Percentiles rank a stretch among this genome's conserved stretches.
phyloP scores from a whole-genome alignment of 176 grass and related monocot genomes.

The Oryza glumipatula region DNA sequence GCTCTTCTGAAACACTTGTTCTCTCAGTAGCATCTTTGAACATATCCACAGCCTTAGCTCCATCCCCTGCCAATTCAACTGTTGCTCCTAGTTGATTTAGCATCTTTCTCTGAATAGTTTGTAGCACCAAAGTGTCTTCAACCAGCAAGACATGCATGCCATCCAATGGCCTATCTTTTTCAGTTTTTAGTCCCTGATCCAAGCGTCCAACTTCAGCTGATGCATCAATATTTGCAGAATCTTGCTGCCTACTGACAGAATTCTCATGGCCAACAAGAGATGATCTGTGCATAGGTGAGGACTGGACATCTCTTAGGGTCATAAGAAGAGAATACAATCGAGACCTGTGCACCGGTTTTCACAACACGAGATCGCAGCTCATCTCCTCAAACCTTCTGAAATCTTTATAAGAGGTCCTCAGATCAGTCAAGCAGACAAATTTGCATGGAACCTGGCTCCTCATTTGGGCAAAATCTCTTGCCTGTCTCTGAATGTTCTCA shows the following conservation, averaged over 20 bases:
- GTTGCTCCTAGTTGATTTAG: constrained; percentile 62
- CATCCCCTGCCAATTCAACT: constrained; percentile 54
- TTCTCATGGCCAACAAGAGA: neutral
- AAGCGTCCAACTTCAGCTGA: neutral
- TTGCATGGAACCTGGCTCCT: constrained; percentile 49
- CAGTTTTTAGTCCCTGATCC: neutral
- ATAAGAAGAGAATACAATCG: constrained; percentile 41
- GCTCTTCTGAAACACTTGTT: constrained; percentile 3
- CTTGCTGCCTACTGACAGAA: neutral
- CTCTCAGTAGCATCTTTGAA: constrained; percentile 57
- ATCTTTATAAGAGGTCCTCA: constrained; percentile 41
- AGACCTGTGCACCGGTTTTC: constrained; percentile 77
- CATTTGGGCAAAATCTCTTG: constrained; percentile 20
- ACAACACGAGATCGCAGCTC: constrained; percentile 47
- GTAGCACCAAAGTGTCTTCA: constrained; percentile 57
- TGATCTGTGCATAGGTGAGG: neutral
- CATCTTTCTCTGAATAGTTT: constrained; percentile 43
- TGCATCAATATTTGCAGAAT: neutral
- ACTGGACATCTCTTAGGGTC: constrained; percentile 44
- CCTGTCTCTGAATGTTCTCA: constrained; percentile 21
- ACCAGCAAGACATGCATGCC: constrained; percentile 62
- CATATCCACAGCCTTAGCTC: constrained; percentile 49
- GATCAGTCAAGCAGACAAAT: constrained; percentile 51
- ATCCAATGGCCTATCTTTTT: constrained; percentile 50
- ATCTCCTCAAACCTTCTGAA: constrained; percentile 37